Base-by-base conservation (phyloP, 2,329 filamentous ascomycete species). In the Colletotrichum sp. region DNA sequence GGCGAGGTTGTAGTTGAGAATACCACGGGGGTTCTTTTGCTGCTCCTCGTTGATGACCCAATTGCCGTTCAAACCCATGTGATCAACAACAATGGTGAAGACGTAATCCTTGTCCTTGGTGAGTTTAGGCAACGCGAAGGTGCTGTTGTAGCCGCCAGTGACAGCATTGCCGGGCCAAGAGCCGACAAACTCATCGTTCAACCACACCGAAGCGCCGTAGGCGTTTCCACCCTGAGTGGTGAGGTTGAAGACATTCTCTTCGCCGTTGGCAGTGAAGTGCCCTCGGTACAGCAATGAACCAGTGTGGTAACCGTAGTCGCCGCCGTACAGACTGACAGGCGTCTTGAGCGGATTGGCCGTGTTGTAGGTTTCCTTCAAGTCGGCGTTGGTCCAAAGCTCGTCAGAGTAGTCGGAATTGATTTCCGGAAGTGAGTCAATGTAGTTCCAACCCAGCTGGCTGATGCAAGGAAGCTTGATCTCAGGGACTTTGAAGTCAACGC, bases 291-390 rank as follows among this genome's bases (percentile, higher is more conserved):
- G 79, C 0, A 94, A 86, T 6, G 88, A 89, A 24, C 93, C 93
- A 1, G 91, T 89, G 81, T 94, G 88, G 84, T 91, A 95, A 28
- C 93, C 93, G 80, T 95, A 95, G 83, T 95, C 93, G 61, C 89
- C 90, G 2, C 88, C 87, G 80, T 93, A 94, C 1, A 95, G 88
- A 3, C 89, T 90, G 0, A 88, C 90, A 0, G 93, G 92, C 0
- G 93, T 95, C 7, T 91, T 83, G 5, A 88, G 82, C 12, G 85
- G 80, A 55, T 74, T 67, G 7, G 69, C 74, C 13, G 78, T 77
- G 66, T 81, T 81, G 70, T 75, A 77, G 6, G 80, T 80, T 26
- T 26, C 66, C 9, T 82, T 81, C 13, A 88, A 82, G 13, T 84
- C 83, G 7, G 85, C 85, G n/a, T 83, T 84, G 4, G 86, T 86